Evolutionary conservation across 345 rosid genomes (phyloP).

Genomic region (Acer yangbiense): DNA sequence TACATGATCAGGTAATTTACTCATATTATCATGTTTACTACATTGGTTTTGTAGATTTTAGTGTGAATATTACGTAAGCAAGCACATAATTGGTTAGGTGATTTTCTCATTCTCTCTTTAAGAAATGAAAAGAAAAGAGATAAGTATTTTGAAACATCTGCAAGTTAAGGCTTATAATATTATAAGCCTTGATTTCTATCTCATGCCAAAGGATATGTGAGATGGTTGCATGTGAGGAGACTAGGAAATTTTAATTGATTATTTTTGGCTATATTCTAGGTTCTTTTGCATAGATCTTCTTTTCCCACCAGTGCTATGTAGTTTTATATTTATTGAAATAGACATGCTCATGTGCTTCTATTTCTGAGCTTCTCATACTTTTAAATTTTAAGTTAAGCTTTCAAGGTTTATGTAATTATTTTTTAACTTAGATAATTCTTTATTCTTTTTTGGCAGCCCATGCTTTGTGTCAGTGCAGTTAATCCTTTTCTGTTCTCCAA

Average conservation of each 20-base stretch:
- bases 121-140: background rate
- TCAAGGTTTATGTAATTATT: background rate
- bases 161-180: background rate
- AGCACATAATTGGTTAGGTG: background rate
- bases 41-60: background rate
- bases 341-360: background rate
- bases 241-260: background rate
- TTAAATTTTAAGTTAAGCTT: background rate
- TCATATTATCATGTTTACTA: background rate
- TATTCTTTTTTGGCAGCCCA: conserved; percentile 62
- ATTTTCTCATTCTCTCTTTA: too few relatives aligned
- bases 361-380: background rate
- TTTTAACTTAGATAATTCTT: conserved; percentile 21
- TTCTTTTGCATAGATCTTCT: background rate
- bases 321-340: background rate
- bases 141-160: background rate
- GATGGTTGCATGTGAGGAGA: conserved; percentile 8
- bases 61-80: background rate
- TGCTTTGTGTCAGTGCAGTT: conserved; percentile 97
- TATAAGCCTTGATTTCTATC: background rate
- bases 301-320: background rate
- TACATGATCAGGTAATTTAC: conserved; percentile 75
- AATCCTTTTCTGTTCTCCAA: conserved; percentile 86
- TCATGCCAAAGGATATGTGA: conserved; percentile 13
- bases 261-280: background rate